Evolutionary conservation across 768 basidiomycete genomes (phyloP).

Genomic region (Suillus occidentalis): DNA sequence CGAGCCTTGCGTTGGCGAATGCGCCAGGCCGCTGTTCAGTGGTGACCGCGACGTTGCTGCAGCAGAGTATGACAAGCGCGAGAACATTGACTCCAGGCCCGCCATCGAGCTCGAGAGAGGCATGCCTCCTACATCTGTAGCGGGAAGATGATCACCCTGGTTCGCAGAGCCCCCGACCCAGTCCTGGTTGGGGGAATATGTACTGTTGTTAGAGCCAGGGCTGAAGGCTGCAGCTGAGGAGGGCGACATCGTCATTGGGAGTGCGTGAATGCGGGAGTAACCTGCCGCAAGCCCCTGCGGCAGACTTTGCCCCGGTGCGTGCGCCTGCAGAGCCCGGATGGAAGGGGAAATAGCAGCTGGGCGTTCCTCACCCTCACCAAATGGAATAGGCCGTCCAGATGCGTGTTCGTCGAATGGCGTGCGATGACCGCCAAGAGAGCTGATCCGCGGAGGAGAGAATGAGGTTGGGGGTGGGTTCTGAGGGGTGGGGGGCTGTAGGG

Average conservation of each 20-base stretch:
- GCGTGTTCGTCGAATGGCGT: background rate
- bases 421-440: slow-evolving; percentile 10
- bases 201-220: slow-evolving; percentile 31
- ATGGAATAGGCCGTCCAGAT: slow-evolving; percentile 31
- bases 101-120: slow-evolving; percentile 23
- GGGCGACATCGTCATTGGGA: slow-evolving; percentile 43
- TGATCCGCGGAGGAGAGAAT: slow-evolving; percentile 27
- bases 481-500: slow-evolving; percentile 6
- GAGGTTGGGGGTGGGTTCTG: slow-evolving; percentile 10
- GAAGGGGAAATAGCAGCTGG: slow-evolving; percentile 57
- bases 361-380: slow-evolving; percentile 25
- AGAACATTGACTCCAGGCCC: slow-evolving; percentile 53
- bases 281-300: slow-evolving; percentile 93
- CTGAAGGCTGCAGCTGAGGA: slow-evolving; percentile 29
- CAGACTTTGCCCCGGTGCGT: slow-evolving; percentile 88
- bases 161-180: slow-evolving; percentile 27
- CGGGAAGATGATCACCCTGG: slow-evolving; percentile 20
- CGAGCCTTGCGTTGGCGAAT: slow-evolving; percentile 18
- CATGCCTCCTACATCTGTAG: slow-evolving; percentile 18
- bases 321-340: slow-evolving; percentile 77
- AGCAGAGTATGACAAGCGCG: slow-evolving; percentile 56
- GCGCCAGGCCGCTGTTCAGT: slow-evolving; percentile 6
- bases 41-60: slow-evolving; percentile 30
- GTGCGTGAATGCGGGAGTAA: slow-evolving; percentile 85
- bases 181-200: slow-evolving; percentile 32